phyloP scores from a whole-genome alignment of 169 alveolate genomes.

The Amoebophrya sp. region DNA sequence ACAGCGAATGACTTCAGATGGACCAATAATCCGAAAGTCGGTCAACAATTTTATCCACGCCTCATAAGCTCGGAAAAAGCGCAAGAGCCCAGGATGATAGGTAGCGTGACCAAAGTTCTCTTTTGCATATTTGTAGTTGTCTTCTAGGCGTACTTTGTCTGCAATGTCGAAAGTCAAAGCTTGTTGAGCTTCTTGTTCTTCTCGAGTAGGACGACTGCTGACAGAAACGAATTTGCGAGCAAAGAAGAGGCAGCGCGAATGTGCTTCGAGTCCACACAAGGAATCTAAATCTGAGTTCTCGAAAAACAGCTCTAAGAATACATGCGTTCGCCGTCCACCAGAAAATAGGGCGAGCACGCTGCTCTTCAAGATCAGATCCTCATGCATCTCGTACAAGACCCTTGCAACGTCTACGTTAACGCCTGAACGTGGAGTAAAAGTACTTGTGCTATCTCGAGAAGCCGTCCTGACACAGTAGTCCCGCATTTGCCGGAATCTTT shows the following conservation, averaged over 20 bases:
- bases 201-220: neutral
- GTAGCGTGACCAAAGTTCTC: too few relatives aligned
- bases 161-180: too few relatives aligned
- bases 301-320: neutral
- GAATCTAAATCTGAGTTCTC: neutral
- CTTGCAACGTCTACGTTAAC: neutral
- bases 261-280: neutral
- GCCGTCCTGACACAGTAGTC: neutral
- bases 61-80: neutral
- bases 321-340: neutral
- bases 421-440: neutral
- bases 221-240: neutral
- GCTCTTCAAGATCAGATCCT: neutral
- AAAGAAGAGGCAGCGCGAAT: conserved; percentile 5
- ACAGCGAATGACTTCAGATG: neutral
- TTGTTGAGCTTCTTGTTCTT: neutral
- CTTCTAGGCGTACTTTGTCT: too few relatives aligned
- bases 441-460: too few relatives aligned
- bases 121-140: too few relatives aligned
- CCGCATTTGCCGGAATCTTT: neutral
- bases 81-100: neutral
- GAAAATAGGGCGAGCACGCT: neutral
- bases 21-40: neutral
- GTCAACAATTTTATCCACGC: neutral
- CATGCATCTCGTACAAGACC: neutral